Evolutionary conservation across 2,329 filamentous ascomycete species (phyloP).

Genomic region (Microdochium bolleyi): DNA sequence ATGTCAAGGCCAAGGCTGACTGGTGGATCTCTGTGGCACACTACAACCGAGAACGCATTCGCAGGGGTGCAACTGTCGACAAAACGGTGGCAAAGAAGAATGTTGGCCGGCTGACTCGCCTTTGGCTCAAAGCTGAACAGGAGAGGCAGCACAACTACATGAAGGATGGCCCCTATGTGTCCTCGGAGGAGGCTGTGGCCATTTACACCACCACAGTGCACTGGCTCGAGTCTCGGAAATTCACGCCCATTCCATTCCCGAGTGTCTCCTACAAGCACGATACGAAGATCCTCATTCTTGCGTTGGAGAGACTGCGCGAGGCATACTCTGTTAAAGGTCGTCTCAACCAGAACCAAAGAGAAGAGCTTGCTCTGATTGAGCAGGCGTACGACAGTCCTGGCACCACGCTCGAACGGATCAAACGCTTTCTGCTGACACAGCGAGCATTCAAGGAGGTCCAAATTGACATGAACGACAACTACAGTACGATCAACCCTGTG

Average conservation of each 20-base stretch:
- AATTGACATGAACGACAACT: conserved; percentile 99
- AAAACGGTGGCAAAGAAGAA: conserved; percentile 99
- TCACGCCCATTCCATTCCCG: conserved; percentile 96
- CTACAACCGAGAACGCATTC: conserved; percentile 96
- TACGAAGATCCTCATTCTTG: conserved; percentile 95
- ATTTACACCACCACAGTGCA: conserved; percentile 99
- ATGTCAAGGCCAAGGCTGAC: conserved; percentile 98
- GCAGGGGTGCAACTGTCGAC: conserved; percentile 92
- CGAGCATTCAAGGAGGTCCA: conserved; percentile 98
- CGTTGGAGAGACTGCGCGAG: conserved; percentile 85
- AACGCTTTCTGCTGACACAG: conserved; percentile 93
- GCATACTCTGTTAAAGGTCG: conserved; percentile 97
- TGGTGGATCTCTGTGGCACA: conserved; percentile 99
- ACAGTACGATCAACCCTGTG: conserved; percentile 97
- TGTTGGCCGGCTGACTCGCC: conserved; percentile 80
- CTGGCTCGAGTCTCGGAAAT: conserved; percentile 97
- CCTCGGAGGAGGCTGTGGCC: conserved; percentile 94
- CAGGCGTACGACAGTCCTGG: conserved; percentile 97
- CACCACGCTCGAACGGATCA: conserved; percentile 91
- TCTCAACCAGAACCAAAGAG: conserved; percentile 93
- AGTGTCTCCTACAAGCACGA: conserved; percentile 99
- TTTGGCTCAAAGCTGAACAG: conserved; percentile 98
- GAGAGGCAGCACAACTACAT: conserved; percentile 99
- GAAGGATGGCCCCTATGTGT: conserved; percentile 98
- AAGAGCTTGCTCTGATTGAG: conserved; percentile 93